Evolutionary conservation across 768 basidiomycete species (phyloP), one percentile per base, ranked within the genome.

Genomic region (Dentipellis sp.): DNA sequence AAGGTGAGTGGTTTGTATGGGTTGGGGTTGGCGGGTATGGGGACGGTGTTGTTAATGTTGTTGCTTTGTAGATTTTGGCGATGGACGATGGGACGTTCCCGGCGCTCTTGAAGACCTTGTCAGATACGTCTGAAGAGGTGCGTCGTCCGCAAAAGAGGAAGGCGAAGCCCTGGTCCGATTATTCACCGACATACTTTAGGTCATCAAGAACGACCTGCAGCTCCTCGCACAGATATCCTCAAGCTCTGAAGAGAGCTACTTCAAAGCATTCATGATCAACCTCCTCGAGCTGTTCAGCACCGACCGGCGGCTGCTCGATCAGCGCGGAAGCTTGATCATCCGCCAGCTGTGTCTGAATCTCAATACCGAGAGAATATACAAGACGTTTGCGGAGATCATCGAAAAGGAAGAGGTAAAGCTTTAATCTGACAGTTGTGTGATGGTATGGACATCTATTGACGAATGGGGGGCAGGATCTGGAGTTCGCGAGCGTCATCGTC

Each of bases 61-160:
- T 47, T 36, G 6, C 36, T 36, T 1, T 34, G 16, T 51, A 97
- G 94, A 95, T 97, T 59, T 74, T 98, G 46, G 88, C 92, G 0
- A 88, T 95, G 83, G 92, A 97, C 64, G 95, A 97, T 63, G 94
- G 92, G 16, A 97, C 94, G 2, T 97, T 98, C 71, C 94, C 94
- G 19, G 92, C 93, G 0, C 71, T 99, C 57, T 75, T 99, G 49
- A 98, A 98, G 74, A 97, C 91, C 0, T 71, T 99, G 42, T 98
- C 95, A 2, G 97, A 99, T 67, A 88, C 87, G 4, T 97, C 95
- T 4, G 95, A 98, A 69, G 94, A 97, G 76, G 93, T 87, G 59
- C 22, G 74, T 56, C 22, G 19, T 22, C 1, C 12, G 12, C 36
- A 40, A n/a, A 40, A 40, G 10, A n/a, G 39, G 39, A 54, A 40